Evolutionary conservation across 1,139 yeast genomes (phyloP).

Genomic region (Pichia sp.): DNA sequence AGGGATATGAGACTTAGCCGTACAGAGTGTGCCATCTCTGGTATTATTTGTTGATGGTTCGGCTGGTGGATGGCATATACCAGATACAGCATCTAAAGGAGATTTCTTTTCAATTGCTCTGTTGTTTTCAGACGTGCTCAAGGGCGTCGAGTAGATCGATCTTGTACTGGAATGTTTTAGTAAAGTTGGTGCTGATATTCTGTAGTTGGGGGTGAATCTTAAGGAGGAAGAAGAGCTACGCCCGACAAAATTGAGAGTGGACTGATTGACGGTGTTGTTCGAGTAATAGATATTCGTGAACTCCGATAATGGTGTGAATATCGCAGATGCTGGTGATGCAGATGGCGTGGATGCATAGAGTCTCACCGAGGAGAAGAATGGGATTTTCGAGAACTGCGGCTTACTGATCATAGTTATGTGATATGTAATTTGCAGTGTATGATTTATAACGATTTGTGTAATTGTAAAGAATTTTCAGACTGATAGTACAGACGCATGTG

Average conservation of each 20-base stretch:
- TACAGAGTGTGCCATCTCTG: too few species aligned
- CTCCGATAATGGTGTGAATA: background rate
- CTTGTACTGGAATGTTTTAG: background rate
- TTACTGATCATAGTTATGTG: background rate
- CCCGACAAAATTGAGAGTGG: slow-evolving; percentile 16
- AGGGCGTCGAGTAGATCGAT: slow-evolving; percentile 5
- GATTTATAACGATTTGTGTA: too few species aligned
- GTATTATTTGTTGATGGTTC: background rate
- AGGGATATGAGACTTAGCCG: slow-evolving; percentile 41
- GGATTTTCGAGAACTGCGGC: background rate
- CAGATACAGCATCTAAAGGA: slow-evolving; percentile 11
- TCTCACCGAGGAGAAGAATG: background rate
- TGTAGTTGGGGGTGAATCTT: slow-evolving; percentile 28
- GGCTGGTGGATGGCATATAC: slow-evolving; percentile 25
- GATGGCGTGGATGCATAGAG: background rate
- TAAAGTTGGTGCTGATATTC: slow-evolving; percentile 9
- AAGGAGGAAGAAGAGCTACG: slow-evolving; percentile 8
- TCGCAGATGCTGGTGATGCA: background rate
- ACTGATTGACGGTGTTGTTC: slow-evolving; percentile 18
- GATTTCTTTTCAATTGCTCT: slow-evolving; percentile 14
- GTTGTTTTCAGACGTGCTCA: background rate
- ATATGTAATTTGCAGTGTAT: too few species aligned
- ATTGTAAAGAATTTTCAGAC: too few species aligned
- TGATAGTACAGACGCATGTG: too few species aligned
- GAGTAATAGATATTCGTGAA: slow-evolving; percentile 23